Evolutionary conservation across 768 basidiomycete genomes (phyloP).

Genomic region (Sistotremastrum suecicum): DNA sequence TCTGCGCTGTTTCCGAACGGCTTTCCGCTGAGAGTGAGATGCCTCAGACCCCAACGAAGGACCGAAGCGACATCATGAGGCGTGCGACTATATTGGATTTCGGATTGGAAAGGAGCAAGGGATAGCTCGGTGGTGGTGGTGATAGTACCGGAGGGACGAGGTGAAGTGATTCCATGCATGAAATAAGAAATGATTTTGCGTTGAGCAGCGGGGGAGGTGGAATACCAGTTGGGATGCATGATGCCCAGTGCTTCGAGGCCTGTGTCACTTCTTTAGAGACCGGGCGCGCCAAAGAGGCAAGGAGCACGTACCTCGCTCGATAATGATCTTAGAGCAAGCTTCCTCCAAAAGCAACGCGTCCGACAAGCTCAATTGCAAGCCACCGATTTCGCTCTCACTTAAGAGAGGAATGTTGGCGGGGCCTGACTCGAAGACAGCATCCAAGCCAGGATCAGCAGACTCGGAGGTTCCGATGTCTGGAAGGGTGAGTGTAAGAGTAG

Average conservation of each 20-base stretch:
- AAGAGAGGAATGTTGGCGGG: constrained; percentile 32
- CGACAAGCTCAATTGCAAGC: constrained; percentile 41
- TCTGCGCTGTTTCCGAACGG: constrained; percentile 39
- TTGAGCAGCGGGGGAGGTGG: constrained; percentile 57
- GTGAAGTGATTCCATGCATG: constrained; percentile 36
- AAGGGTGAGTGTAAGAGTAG: too few relatives aligned
- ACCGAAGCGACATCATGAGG: constrained; percentile 71
- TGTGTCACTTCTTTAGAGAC: constrained; percentile 14
- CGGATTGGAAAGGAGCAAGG: constrained; percentile 43
- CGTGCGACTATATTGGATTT: constrained; percentile 48
- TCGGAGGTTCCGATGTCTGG: too few relatives aligned
- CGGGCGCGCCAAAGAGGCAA: constrained; percentile 3
- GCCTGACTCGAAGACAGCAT: constrained; percentile 47
- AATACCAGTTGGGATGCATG: constrained; percentile 79
- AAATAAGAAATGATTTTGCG: constrained; percentile 53
- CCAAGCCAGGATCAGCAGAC: constrained; percentile 18
- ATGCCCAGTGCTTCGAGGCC: constrained; percentile 73
- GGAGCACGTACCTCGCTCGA: constrained; percentile 40
- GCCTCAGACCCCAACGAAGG: constrained; percentile 68
- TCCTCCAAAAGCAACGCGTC: constrained; percentile 53
- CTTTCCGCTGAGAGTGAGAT: constrained; percentile 45
- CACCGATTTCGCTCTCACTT: constrained; percentile 40
- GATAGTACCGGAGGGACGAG: constrained; percentile 30
- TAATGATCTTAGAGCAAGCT: constrained; percentile 54
- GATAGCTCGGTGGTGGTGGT: constrained; percentile 39